Conservation (phyloP, 768 basidiomycete genomes). For the Boletus insuetus region DNA sequence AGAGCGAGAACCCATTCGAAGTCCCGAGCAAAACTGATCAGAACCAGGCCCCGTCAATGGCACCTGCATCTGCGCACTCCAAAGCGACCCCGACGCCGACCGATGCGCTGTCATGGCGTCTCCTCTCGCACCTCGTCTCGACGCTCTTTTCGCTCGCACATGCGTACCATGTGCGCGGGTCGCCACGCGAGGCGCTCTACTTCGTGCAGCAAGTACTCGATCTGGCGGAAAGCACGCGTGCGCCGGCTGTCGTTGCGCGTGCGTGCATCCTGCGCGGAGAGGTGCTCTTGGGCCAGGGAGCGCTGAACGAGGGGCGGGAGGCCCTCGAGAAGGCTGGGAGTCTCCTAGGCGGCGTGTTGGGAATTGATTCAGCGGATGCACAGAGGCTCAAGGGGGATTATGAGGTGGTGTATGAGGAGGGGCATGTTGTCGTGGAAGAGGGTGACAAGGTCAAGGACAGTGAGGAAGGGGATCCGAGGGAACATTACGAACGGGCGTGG, state of each 20-base stretch:
- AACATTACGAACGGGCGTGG: constrained; percentile 55
- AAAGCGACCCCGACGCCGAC: constrained; percentile 35
- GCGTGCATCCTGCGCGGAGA: constrained; percentile 69
- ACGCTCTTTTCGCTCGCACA: constrained; percentile 64
- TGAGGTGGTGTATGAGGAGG: constrained; percentile 22
- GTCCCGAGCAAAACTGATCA: constrained; percentile 36
- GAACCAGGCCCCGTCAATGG: constrained; percentile 22
- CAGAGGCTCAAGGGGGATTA: constrained; percentile 56
- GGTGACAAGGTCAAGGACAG: neutral
- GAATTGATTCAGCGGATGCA: constrained; percentile 58
- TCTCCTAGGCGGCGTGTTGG: constrained; percentile 45
- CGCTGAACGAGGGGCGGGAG: constrained; percentile 53
- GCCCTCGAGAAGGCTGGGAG: constrained; percentile 50
- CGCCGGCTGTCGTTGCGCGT: constrained; percentile 60
- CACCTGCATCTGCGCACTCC: constrained; percentile 5
- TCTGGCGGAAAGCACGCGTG: constrained; percentile 65
- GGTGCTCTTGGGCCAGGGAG: constrained; percentile 62
- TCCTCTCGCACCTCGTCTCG: constrained; percentile 67
- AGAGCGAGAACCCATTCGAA: constrained; percentile 55
- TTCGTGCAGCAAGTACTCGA: constrained; percentile 77
- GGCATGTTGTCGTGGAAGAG: constrained; percentile 35
- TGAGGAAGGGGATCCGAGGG: constrained; percentile 42
- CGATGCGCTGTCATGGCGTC: constrained; percentile 69
- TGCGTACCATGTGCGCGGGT: constrained; percentile 70
- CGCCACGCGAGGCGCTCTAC: constrained; percentile 80